Evolutionary conservation across 768 basidiomycete species (phyloP), one percentile per base, ranked within the genome.

Genomic region (Suillus weaverae): DNA sequence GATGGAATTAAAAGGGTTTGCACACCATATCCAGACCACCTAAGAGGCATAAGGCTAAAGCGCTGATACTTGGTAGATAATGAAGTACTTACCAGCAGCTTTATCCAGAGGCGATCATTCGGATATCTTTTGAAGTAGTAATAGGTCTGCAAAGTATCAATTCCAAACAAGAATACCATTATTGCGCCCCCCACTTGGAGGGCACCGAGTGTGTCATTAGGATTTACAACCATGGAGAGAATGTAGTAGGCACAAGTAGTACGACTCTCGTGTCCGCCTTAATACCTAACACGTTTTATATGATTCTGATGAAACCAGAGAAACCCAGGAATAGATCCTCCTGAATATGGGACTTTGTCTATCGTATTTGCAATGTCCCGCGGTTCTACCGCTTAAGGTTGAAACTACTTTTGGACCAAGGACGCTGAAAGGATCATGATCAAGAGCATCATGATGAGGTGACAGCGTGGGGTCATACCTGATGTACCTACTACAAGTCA

Each of bases 121-220:
- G 72, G 65, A 39, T 67, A 73, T 36, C 65, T 66, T n/a, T 35
- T 39, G 32, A 68, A 65, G 59, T 73, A 75, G 18, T 67, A 51
- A 57, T 73, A 73, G 3, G 64, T 67, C 53, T 75, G 74, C 14
- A 66, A 68, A 3, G 71, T 74, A n/a, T 66, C 64, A 13, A 75
- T 22, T 4, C 74, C 74, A 44, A 70, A 75, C 3, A 75, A 67
- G 35, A 67, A 70, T 6, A 68, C 67, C 10, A 72, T 70, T 22
- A 71, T 39, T 10, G 72, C 18, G 43, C 68, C 67, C 20, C 74
- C 74, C 62, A 74, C 68, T 57, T 70, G 67, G n/a, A 74, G 61
- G 9, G 72, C 72, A n/a, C 74, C 74, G 22, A 64, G 56, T 20
- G 56, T 57, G 16, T 57, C 1, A 18, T 39, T 30, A 5, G 33